Evolutionary conservation across 768 basidiomycete species (phyloP).

Genomic region (Chalciporus chontae): DNA sequence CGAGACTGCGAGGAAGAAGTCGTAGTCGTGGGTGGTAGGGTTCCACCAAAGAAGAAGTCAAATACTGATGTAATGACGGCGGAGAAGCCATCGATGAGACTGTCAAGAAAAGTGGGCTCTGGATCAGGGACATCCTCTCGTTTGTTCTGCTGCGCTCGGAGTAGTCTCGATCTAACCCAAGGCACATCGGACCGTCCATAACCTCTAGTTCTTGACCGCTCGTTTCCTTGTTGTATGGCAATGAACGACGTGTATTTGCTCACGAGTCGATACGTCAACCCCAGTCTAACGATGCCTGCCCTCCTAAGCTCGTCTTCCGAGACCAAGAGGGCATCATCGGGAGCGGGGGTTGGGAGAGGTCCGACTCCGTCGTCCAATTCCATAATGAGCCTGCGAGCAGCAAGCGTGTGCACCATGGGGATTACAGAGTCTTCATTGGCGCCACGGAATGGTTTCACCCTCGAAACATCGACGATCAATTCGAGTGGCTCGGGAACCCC

Average conservation of each 20-base stretch:
- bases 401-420: slow-evolving; percentile 49
- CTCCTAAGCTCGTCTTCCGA: slow-evolving; percentile 36
- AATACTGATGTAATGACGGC: slow-evolving; percentile 18
- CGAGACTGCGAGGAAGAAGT: neutral
- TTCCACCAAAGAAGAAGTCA: slow-evolving; percentile 5
- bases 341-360: slow-evolving; percentile 30
- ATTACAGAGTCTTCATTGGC: slow-evolving; percentile 11
- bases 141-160: neutral
- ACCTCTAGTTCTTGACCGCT: slow-evolving; percentile 8
- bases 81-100: slow-evolving; percentile 15
- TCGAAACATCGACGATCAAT: slow-evolving; percentile 17
- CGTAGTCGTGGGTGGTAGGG: neutral
- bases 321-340: slow-evolving; percentile 20
- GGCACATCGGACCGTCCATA: neutral
- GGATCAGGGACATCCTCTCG: neutral
- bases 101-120: slow-evolving; percentile 14
- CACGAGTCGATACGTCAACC: slow-evolving; percentile 47
- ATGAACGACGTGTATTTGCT: slow-evolving; percentile 56
- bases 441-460: slow-evolving; percentile 25
- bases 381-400: slow-evolving; percentile 52
- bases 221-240: slow-evolving; percentile 41
- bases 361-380: slow-evolving; percentile 40
- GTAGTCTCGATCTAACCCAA: slow-evolving; percentile 20
- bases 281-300: slow-evolving; percentile 48
- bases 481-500: slow-evolving; percentile 18